Evolutionary conservation across 2,329 filamentous ascomycete species (phyloP).

Genomic region (Cucurbitaria berberidis): DNA sequence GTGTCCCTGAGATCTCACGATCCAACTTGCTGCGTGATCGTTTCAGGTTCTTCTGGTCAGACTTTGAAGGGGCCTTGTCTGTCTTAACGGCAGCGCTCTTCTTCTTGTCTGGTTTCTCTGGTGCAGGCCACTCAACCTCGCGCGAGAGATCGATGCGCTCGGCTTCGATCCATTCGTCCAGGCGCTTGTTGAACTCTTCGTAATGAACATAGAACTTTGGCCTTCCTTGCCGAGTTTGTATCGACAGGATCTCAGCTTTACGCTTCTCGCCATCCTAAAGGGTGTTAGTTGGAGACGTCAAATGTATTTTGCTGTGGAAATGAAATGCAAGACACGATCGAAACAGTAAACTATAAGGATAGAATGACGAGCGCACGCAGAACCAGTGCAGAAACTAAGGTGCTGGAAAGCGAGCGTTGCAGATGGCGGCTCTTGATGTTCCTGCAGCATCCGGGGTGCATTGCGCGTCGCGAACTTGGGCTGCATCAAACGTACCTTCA

Average conservation of each 20-base stretch:
- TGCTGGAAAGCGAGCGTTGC: not conserved
- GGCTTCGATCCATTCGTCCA: constrained; percentile 86
- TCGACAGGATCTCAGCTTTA: constrained; percentile 95
- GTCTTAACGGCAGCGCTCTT: constrained; percentile 65
- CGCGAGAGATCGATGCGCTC: constrained; percentile 83
- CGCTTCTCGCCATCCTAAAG: constrained; percentile 76
- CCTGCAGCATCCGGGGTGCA: constrained; percentile 6
- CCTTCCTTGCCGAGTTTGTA: constrained; percentile 85
- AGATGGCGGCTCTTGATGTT: constrained; percentile 18
- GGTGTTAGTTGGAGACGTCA: constrained; percentile 19
- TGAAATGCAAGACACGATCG: no score
- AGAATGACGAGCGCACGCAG: no score
- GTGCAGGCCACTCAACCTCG: constrained; percentile 95
- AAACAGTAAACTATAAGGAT: no score
- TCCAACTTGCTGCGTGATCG: constrained; percentile 54
- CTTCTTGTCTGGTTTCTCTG: constrained; percentile 86
- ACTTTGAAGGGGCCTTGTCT: constrained; percentile 50
- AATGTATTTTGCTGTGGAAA: not conserved
- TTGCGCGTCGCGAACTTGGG: constrained; percentile 7
- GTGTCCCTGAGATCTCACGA: constrained; percentile 63
- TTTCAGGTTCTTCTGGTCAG: constrained; percentile 55
- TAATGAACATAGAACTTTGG: constrained; percentile 96
- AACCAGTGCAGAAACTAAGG: not conserved
- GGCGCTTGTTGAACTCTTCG: constrained; percentile 94
- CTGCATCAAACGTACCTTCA: constrained; percentile 63